phyloP scores from a whole-genome alignment of 2,329 filamentous ascomycete genomes.

The Talaromyces funiculosus region DNA sequence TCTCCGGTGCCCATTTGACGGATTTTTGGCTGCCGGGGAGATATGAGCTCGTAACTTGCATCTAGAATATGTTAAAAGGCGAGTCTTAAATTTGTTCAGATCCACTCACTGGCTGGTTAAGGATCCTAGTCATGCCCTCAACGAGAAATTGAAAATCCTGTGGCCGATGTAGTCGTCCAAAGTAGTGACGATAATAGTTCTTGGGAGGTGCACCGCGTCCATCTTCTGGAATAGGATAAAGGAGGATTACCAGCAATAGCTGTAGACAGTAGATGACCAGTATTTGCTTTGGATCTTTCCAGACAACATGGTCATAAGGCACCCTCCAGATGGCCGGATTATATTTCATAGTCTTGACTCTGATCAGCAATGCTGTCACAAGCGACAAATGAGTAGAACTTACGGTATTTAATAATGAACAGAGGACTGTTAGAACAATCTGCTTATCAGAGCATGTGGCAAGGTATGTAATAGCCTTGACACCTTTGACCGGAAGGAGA shows the following conservation, averaged over 20 bases:
- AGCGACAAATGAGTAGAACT: slow-evolving; percentile 30
- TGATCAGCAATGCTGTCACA: slow-evolving; percentile 7
- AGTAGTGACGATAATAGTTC: slow-evolving; percentile 90
- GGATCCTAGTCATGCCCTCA: slow-evolving; percentile 84
- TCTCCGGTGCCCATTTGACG: slow-evolving; percentile 84
- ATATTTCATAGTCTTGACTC: slow-evolving; percentile 75
- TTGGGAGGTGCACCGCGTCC: slow-evolving; percentile 62
- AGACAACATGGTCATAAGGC: slow-evolving; percentile 86
- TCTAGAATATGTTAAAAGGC: slow-evolving; percentile 31
- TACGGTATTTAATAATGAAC: slow-evolving; percentile 90
- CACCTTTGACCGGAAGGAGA: slow-evolving; percentile 72
- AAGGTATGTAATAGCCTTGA: slow-evolving; percentile 80
- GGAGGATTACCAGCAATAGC: slow-evolving; percentile 73
- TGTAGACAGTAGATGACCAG: slow-evolving; percentile 90
- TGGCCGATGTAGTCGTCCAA: slow-evolving; percentile 81
- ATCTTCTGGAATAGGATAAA: slow-evolving; percentile 83
- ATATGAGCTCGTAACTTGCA: slow-evolving; percentile 83
- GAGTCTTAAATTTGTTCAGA: too few species aligned
- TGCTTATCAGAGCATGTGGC: slow-evolving; percentile 87
- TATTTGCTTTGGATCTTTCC: slow-evolving; percentile 83
- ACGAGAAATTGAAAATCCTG: slow-evolving; percentile 98
- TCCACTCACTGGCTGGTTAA: slow-evolving; percentile 68
- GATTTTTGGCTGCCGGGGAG: slow-evolving; percentile 76
- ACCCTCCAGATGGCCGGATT: slow-evolving; percentile 92
- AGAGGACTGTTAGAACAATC: slow-evolving; percentile 79